Conservation (phyloP, 202 grass and related monocot species). For the Carex sylvatica region DNA sequence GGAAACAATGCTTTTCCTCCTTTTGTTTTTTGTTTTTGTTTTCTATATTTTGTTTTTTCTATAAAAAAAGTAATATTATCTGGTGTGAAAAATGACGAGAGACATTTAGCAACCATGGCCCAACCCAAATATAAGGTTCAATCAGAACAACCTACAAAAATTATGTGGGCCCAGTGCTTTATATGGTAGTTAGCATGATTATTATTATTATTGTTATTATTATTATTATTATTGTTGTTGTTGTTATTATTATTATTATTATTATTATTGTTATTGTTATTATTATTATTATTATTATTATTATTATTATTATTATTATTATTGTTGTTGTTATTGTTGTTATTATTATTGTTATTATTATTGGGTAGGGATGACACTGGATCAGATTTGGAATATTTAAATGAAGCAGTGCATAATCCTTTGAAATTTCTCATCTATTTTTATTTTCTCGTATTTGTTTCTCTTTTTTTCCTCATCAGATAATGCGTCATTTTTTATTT, state of each 20-base stretch:
- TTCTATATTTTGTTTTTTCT: background rate
- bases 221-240: no score
- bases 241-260: background rate
- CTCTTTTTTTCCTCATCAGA: background rate
- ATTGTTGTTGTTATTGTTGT: no score
- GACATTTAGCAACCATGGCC: background rate
- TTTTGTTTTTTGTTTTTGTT: background rate
- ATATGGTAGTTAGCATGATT: background rate
- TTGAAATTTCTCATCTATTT: background rate
- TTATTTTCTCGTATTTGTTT: background rate
- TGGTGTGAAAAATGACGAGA: background rate
- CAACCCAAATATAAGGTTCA: background rate
- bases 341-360: background rate
- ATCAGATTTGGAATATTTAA: background rate
- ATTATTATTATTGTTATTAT: background rate
- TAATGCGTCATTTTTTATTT: no score
- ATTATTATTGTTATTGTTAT: background rate
- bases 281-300: background rate
- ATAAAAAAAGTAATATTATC: background rate
- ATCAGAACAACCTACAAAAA: slow-evolving; percentile 9
- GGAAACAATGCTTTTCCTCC: background rate
- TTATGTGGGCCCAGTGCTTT: background rate
- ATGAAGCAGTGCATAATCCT: background rate
- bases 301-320: background rate
- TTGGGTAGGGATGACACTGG: background rate